These are phyloP conservation scores for Colletotrichum musicola DNA, from an alignment of 2,329 filamentous ascomycete genomes.

Conservation along the genomic window DNA sequence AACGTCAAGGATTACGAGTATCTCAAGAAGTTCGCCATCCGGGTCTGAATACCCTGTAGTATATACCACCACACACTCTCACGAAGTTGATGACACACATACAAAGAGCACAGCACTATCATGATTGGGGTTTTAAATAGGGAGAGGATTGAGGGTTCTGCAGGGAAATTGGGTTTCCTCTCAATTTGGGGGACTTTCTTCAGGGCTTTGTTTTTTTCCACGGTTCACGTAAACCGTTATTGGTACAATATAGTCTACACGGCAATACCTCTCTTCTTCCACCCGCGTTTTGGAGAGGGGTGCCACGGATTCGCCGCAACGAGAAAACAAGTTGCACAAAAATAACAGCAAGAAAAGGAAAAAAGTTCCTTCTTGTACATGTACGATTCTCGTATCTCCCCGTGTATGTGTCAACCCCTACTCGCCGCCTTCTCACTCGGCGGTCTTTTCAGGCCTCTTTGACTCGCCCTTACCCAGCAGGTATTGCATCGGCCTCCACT, in stretches of 20 bases:
- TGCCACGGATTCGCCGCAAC: neutral
- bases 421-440: too few relatives aligned
- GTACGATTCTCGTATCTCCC: constrained; percentile 6
- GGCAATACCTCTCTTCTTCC: constrained; percentile 4
- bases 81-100: constrained; percentile 32
- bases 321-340: constrained; percentile 2
- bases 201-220: constrained; percentile 18
- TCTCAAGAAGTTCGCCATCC: constrained; percentile 81
- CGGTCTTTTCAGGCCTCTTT: too few relatives aligned
- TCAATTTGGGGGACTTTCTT: neutral
- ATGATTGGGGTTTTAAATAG: neutral
- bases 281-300: neutral
- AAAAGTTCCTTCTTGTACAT: constrained; percentile 24
- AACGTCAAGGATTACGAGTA: constrained; percentile 85
- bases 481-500: too few relatives aligned
- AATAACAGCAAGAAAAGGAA: neutral
- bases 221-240: constrained; percentile 37
- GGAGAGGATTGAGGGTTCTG: neutral
- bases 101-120: constrained; percentile 19
- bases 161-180: neutral
- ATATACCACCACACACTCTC: neutral
- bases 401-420: neutral
- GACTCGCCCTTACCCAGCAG: too few relatives aligned
- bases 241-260: constrained; percentile 41
- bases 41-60: constrained; percentile 55